Evolutionary conservation across 352 stramenopile species (phyloP).

Genomic region (Phytophthora sansomeana): DNA sequence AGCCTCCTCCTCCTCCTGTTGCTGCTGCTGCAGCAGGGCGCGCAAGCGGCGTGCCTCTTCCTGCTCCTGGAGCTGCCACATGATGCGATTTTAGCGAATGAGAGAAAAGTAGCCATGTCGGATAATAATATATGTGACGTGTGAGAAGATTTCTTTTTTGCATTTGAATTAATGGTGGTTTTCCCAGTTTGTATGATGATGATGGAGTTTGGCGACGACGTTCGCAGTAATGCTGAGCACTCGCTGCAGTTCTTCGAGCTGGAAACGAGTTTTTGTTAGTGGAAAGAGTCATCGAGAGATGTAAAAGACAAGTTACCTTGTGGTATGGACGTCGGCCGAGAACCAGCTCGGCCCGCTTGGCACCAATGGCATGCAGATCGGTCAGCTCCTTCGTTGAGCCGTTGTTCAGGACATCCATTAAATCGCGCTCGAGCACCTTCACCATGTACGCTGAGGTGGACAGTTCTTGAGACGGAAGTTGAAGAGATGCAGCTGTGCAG

Average conservation of each 20-base stretch:
- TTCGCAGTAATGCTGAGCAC: slow-evolving; percentile 60
- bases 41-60: slow-evolving; percentile 38
- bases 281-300: background rate
- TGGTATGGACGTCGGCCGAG: slow-evolving; percentile 50
- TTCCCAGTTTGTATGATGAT: slow-evolving; percentile 51
- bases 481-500: slow-evolving; percentile 19
- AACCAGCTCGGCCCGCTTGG: slow-evolving; percentile 59
- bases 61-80: slow-evolving; percentile 47
- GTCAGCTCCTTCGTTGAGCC: slow-evolving; percentile 50
- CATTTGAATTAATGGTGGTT: slow-evolving; percentile 14
- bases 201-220: slow-evolving; percentile 47
- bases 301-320: slow-evolving; percentile 32
- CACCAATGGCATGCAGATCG: slow-evolving; percentile 58
- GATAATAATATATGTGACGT: slow-evolving; percentile 20
- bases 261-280: background rate
- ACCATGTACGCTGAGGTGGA: slow-evolving; percentile 46
- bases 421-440: slow-evolving; percentile 54
- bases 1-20: slow-evolving; percentile 36
- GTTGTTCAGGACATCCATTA: slow-evolving; percentile 60
- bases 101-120: background rate
- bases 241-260: slow-evolving; percentile 53
- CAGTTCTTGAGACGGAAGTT: slow-evolving; percentile 52
- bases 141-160: slow-evolving; percentile 11
- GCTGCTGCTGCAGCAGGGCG: slow-evolving; percentile 25
- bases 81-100: slow-evolving; percentile 25